Conservation (phyloP, 352 stramenopile species). For the Globisporangium paroecandrum region DNA sequence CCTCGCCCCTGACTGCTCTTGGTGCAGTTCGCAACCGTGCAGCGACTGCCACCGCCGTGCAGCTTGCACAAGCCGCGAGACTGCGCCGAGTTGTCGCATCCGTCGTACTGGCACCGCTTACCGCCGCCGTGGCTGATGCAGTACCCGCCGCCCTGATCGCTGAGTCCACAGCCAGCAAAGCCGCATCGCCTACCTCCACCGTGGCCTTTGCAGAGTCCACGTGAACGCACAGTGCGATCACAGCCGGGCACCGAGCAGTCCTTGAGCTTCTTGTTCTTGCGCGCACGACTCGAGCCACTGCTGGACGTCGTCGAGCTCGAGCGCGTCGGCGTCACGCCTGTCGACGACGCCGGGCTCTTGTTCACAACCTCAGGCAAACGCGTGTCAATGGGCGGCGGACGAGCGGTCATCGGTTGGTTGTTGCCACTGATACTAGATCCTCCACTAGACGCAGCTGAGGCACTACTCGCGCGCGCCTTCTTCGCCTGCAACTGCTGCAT, state of each 20-base stretch:
- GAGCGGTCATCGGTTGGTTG: constrained; percentile 1
- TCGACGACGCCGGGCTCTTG: constrained; percentile 15
- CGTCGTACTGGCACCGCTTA: constrained; percentile 73
- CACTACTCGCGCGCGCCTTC: background rate
- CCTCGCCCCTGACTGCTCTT: constrained; percentile 86
- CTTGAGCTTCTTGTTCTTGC: constrained; percentile 83
- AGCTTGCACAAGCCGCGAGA: constrained; percentile 81
- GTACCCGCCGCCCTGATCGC: constrained; percentile 74
- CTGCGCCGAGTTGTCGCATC: constrained; percentile 80
- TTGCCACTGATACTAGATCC: background rate
- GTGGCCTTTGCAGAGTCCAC: constrained; percentile 78
- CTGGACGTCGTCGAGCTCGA: constrained; percentile 32
- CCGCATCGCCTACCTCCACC: constrained; percentile 71
- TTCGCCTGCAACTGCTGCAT: constrained; percentile 12
- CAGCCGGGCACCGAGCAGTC: constrained; percentile 77
- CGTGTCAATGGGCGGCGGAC: constrained; percentile 55
- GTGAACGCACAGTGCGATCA: constrained; percentile 70
- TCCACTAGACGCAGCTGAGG: background rate
- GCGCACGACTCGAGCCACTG: constrained; percentile 30
- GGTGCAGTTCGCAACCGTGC: constrained; percentile 73
- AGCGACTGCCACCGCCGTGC: constrained; percentile 74
- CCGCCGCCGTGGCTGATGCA: constrained; percentile 82
- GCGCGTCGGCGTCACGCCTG: constrained; percentile 31
- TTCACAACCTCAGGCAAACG: constrained; percentile 16
- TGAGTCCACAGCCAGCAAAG: constrained; percentile 62